Evolutionary conservation across 345 rosid genomes (phyloP), one percentile per base, ranked within the genome.

Genomic region (Excoecaria agallocha): DNA sequence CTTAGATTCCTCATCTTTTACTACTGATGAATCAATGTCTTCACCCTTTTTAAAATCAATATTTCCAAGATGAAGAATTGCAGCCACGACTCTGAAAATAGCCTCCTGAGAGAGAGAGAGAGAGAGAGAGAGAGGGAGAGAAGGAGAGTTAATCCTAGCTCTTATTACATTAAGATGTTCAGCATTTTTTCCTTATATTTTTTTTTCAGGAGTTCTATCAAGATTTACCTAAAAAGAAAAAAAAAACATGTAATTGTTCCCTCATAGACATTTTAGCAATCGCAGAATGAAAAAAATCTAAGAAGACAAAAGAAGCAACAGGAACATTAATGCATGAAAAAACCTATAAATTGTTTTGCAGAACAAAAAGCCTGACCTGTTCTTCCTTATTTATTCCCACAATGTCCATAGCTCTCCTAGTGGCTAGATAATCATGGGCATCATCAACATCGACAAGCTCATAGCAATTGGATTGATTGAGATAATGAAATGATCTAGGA

Each of bases 41-140:
- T 85, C 91, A 65, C 80, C 91, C 76, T 78, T 87, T 30, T 82
- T 76, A 84, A 93, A 93, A 70, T 84, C 86, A 65, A 93, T 80
- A 55, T 93, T 93, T 49, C 98, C 97, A 51, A 93, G 94, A 82
- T 93, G 98, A 80, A 93, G 98, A 75, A 93, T 93, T 41, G 94
- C 94, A 50, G 98, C 98, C 61, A 93, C 91, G 56, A 88, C 76
- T 66, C 94, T 85, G 78, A 93, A 93, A 84, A 90, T 88, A 70
- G 97, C 89, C 57, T 93, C 94, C 94, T 89, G 74, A 60, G 66
- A 66, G 41, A 68, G 59, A 52, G n/a, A 54, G 13, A 54, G 58
- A 54, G 8, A 55, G 59, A n/a, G n/a, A n/a, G n/a, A n/a, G n/a
- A n/a, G n/a, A n/a, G n/a, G n/a, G n/a, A n/a, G n/a, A n/a, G n/a